phyloP scores from a whole-genome alignment of 768 basidiomycete species.

The Terana coerulea region DNA sequence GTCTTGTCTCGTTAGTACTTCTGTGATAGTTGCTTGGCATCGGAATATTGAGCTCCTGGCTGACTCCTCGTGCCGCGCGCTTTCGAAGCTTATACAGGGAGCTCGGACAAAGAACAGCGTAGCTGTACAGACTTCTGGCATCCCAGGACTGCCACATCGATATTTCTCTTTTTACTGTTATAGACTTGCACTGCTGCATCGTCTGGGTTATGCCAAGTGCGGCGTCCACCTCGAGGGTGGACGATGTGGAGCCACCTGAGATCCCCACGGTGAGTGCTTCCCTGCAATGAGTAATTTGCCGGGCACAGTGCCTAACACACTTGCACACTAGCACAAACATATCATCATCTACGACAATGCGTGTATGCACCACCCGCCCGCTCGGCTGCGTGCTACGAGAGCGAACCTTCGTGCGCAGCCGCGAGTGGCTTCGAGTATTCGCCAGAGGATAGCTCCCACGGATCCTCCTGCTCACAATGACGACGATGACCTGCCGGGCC shows the following conservation, averaged over 20 bases:
- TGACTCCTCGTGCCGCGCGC: no score
- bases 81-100: no score
- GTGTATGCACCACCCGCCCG: slow-evolving; percentile 1
- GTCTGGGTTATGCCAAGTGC: background rate
- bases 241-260: background rate
- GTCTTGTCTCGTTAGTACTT: no score
- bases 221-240: background rate
- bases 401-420: background rate
- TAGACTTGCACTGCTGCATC: no score
- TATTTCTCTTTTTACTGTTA: no score
- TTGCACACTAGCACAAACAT: background rate
- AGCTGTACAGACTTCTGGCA: no score
- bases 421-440: background rate
- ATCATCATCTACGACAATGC: slow-evolving; percentile 4
- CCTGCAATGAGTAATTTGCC: background rate
- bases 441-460: background rate
- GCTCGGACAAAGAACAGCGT: no score
- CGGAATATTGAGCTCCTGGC: no score
- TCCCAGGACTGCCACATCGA: no score
- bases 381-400: background rate
- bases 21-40: no score
- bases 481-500: slow-evolving; percentile 9
- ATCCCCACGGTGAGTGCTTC: background rate
- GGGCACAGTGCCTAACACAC: background rate
- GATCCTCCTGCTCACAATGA: background rate